Percentiles rank a stretch among this genome's conserved stretches.
Evolutionary conservation across 129 eudicot species (phyloP).

Genomic region (Tanacetum coccineum): DNA sequence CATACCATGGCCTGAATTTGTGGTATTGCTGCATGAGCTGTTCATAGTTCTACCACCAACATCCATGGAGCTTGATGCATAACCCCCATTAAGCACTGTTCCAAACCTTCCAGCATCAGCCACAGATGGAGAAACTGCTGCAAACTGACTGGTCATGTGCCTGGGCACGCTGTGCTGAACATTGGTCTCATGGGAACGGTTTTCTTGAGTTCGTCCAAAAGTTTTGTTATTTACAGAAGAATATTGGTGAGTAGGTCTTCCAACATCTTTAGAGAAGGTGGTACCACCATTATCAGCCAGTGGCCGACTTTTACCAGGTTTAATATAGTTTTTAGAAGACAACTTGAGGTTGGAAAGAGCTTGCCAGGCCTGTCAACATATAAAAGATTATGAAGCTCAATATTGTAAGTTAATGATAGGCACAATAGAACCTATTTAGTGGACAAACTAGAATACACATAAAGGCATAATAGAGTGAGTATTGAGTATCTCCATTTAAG

Average conservation of each 20-base stretch:
- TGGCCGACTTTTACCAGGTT: conserved; percentile 76
- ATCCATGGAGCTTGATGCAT: conserved; percentile 27
- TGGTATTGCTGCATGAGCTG: conserved; percentile 24
- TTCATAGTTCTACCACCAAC: conserved; percentile 34
- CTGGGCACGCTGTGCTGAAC: conserved; percentile 27
- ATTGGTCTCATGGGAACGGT: conserved; percentile 27
- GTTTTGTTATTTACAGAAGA: conserved; percentile 27
- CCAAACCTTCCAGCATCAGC: conserved; percentile 36
- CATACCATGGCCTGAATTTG: conserved; percentile 16
- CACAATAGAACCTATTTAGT: conserved; percentile 5
- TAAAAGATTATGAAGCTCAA: conserved; percentile 11
- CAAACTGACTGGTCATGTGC: conserved; percentile 26
- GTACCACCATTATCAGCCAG: conserved; percentile 35
- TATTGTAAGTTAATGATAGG: conserved; percentile 2
- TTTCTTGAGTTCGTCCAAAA: conserved; percentile 31
- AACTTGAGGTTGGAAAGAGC: conserved; percentile 63
- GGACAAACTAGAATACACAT: conserved; percentile 10
- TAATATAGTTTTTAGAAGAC: conserved; percentile 56
- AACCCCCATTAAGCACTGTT: conserved; percentile 32
- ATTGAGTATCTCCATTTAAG: too few relatives aligned
- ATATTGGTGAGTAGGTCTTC: conserved; percentile 37
- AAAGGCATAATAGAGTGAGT: conserved; percentile 6
- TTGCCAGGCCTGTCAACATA: conserved; percentile 76
- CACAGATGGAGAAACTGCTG: conserved; percentile 23
- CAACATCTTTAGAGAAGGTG: conserved; percentile 27